Percentiles rank a stretch among this genome's conserved stretches.
These are phyloP conservation scores for Hanseniaspora jakobsenii DNA, from an alignment of 805 yeast species.

Conservation along the genomic window DNA sequence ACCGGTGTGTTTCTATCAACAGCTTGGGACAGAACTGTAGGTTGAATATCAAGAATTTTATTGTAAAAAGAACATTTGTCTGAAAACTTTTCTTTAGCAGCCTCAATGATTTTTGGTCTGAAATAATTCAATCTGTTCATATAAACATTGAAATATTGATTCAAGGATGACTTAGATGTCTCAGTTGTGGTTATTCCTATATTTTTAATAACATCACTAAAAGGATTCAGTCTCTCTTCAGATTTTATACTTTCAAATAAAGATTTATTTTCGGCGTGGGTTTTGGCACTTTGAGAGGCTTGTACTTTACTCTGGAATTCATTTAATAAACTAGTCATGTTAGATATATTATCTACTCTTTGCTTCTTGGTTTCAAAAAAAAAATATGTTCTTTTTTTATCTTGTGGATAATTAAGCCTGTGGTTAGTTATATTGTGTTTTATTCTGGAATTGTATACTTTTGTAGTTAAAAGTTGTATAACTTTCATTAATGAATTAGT, in stretches of 20 bases:
- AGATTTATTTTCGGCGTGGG: not conserved
- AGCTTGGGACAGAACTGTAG: slow-evolving; percentile 27
- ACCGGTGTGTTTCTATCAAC: too few species aligned
- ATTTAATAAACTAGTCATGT: not conserved
- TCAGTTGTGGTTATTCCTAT: slow-evolving; percentile 24
- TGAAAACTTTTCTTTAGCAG: slow-evolving; percentile 45
- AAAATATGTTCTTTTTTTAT: too few species aligned
- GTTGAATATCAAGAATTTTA: slow-evolving; percentile 45
- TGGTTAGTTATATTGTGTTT: too few species aligned
- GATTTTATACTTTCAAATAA: not conserved
- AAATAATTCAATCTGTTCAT: slow-evolving; percentile 39
- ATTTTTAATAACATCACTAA: slow-evolving; percentile 29
- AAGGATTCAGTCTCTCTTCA: slow-evolving; percentile 19
- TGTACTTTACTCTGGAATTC: not conserved
- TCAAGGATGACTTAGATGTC: slow-evolving; percentile 13
- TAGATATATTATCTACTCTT: too few species aligned
- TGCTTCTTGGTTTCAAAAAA: too few species aligned
- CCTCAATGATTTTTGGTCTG: slow-evolving; percentile 35
- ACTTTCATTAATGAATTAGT: too few species aligned
- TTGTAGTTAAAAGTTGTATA: too few species aligned
- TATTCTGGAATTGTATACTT: too few species aligned
- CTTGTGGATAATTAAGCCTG: too few species aligned
- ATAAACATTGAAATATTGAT: slow-evolving; percentile 51
- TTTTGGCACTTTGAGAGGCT: not conserved
- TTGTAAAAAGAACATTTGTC: not conserved